A percentile compares a stretch with the other conserved stretches of the same genome.
Conservation (phyloP, 2,329 filamentous ascomycete species). For the Phialophora chinensis region DNA sequence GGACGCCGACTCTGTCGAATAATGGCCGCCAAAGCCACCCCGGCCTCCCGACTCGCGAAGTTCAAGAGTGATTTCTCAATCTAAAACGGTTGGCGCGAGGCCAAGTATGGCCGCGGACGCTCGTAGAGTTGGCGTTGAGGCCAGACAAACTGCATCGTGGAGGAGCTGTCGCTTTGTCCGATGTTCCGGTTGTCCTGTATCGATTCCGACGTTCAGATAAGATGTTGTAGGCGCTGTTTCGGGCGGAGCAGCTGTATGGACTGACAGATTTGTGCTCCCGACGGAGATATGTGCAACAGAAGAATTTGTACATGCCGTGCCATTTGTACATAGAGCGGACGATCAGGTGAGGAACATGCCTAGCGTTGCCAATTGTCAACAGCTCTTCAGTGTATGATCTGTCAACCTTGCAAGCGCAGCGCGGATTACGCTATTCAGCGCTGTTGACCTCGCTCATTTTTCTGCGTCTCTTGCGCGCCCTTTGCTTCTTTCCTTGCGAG, state of each 20-base stretch:
- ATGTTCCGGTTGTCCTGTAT: neutral
- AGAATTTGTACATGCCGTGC: neutral
- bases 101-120: neutral
- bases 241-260: neutral
- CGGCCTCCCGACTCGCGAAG: neutral
- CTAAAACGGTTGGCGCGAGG: neutral
- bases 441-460: conserved; percentile 32
- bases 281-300: no score
- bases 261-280: neutral
- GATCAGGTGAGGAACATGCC: neutral
- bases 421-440: conserved; percentile 13
- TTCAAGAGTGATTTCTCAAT: neutral
- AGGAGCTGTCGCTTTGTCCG: neutral
- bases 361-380: neutral
- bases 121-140: neutral
- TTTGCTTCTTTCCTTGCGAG: conserved; percentile 55
- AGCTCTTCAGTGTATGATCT: neutral
- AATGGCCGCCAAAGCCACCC: neutral
- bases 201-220: neutral
- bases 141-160: no score
- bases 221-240: neutral
- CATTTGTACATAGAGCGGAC: neutral
- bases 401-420: neutral
- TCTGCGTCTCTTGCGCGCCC: conserved; percentile 20
- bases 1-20: neutral